Evolutionary conservation across 345 rosid genomes (phyloP), one percentile per base, ranked within the genome.

Genomic region (Aquilaria sinensis): DNA sequence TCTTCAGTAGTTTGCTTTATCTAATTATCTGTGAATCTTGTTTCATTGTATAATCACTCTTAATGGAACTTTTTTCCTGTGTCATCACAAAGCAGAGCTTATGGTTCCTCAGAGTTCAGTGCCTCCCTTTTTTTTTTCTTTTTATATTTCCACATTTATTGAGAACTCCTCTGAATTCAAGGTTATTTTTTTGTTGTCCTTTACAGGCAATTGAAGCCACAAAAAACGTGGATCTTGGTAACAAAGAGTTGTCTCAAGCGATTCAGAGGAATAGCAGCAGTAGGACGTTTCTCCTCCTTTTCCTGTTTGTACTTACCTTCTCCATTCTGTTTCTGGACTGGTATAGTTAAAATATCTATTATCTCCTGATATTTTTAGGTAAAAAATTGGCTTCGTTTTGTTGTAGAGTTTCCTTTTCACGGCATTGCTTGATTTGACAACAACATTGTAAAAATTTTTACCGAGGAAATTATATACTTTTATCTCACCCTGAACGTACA

Each of bases 161-260:
- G 53, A 15, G 30, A 31, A 32, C 3, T 37, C 2, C 41, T 48
- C 10, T 29, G 10, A 47, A 9, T 16, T 47, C 12, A 45, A 29
- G 37, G 45, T 31, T 11, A 56, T 43, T 61, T 63, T 52, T 31
- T 57, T 70, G 47, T 61, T 66, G 29, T 62, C 52, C 51, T 52
- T 9, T 34, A 53, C 78, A 90, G 99, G 97, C 97, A 1, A 82
- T 94, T 45, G 96, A 90, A 77, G 97, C 97, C 23, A 94, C 97
- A 33, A 77, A 76, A 74, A 94, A 90, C 46, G 96, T 94, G 61
- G 81, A 90, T 68, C 84, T 85, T 43, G 96, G 99, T 46, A 88
- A 94, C 85, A 86, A 78, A 67, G 96, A 94, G 57, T 37, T 37
- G 43, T 37, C 91, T 15, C 89, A 81, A 78, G 96, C 97, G 31